phyloP scores from a whole-genome alignment of 2,329 filamentous ascomycete genomes.

The Arthroderma sp. region DNA sequence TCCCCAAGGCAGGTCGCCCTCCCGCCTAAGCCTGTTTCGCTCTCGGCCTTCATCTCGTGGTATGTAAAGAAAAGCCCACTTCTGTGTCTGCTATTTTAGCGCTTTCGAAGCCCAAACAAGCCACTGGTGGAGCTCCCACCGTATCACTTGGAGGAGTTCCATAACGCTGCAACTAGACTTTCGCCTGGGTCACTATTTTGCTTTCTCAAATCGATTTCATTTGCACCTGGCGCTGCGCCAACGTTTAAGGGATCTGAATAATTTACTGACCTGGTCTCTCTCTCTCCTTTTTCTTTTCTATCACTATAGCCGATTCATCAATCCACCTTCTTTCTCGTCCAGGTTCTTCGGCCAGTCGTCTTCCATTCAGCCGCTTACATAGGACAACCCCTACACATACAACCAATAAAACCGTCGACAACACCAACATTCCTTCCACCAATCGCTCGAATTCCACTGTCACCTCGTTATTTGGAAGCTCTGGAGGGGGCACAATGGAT shows the following conservation, averaged over 20 bases:
- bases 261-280: constrained; percentile 10
- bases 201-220: constrained; percentile 11
- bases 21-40: constrained; percentile 5
- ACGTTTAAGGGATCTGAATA: not conserved
- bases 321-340: not conserved
- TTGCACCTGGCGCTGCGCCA: constrained; percentile 6
- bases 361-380: not conserved
- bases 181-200: constrained; percentile 3
- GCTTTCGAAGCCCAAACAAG: constrained; percentile 2
- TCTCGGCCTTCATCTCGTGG: constrained; percentile 4
- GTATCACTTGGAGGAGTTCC: not conserved
- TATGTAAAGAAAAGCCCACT: constrained; percentile 5
- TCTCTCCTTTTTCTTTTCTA: constrained; percentile 1
- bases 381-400: not conserved
- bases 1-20: constrained; percentile 5
- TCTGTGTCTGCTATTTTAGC: not conserved
- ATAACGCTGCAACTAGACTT: constrained; percentile 2
- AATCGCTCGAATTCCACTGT: constrained; percentile 1
- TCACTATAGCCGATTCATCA: not conserved
- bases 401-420: not conserved
- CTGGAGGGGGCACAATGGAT: constrained; percentile 47
- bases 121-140: constrained; percentile 2
- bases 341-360: not conserved
- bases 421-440: not conserved
- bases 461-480: not conserved